Percentiles rank a stretch among this genome's conserved stretches.
These are phyloP conservation scores for Aspergillus uvarum DNA, from an alignment of 2,329 filamentous ascomycete species.

Conservation along the genomic window DNA sequence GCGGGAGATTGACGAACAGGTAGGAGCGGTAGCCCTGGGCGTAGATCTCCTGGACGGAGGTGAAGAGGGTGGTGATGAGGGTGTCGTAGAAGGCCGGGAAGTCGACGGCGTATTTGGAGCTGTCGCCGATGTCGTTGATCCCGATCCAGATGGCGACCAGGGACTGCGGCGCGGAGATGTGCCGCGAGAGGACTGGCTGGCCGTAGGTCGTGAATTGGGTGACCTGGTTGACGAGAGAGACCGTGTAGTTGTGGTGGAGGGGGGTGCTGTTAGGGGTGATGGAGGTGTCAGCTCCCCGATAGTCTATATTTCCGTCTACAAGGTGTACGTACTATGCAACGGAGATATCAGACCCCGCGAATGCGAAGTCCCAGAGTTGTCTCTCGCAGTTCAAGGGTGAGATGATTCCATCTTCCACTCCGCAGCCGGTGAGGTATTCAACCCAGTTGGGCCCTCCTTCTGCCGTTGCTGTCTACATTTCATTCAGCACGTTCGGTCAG, in stretches of 20 bases:
- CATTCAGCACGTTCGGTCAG: background rate
- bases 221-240: slow-evolving; percentile 53
- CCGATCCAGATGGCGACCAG: slow-evolving; percentile 57
- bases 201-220: slow-evolving; percentile 50
- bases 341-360: slow-evolving; percentile 54
- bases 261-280: slow-evolving; percentile 38
- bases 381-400: slow-evolving; percentile 46
- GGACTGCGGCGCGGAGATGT: slow-evolving; percentile 35
- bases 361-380: slow-evolving; percentile 59
- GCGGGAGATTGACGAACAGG: slow-evolving; percentile 54
- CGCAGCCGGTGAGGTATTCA: slow-evolving; percentile 54
- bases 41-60: slow-evolving; percentile 44
- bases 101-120: slow-evolving; percentile 43
- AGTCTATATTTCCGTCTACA: background rate
- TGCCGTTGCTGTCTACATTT: slow-evolving; percentile 47
- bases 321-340: slow-evolving; percentile 35
- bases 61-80: slow-evolving; percentile 45
- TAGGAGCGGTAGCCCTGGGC: slow-evolving; percentile 47
- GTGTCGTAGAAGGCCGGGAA: slow-evolving; percentile 49
- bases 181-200: slow-evolving; percentile 38
- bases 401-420: slow-evolving; percentile 45
- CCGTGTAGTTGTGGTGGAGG: slow-evolving; percentile 53
- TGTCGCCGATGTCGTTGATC: slow-evolving; percentile 58
- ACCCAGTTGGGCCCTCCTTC: slow-evolving; percentile 58
- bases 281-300: background rate